Evolutionary conservation across 176 grass and related monocot genomes (phyloP), one percentile per base, ranked within the genome.

Genomic region (Oryza brachyantha): DNA sequence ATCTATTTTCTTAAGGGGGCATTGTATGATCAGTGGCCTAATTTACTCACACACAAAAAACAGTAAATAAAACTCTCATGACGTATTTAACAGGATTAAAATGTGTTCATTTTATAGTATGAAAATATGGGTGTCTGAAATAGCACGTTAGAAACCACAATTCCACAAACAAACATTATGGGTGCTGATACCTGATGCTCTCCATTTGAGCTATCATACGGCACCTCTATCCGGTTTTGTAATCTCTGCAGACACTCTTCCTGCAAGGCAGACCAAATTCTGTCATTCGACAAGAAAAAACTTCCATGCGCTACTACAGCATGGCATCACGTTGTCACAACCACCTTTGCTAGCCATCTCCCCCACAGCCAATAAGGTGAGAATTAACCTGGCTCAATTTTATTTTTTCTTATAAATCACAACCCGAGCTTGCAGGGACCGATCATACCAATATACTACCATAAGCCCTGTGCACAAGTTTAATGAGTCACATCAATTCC

Each of bases 241-340:
- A 94, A 86, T 81, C 88, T 86, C 39, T 86, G 88, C 68, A 84
- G 82, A 31, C 83, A 94, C 85, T 86, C 83, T 68, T 94, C 92
- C 92, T 94, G 62, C 90, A 71, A 60, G 29, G 61, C 10, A 39
- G 66, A 50, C 35, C 10, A 65, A 37, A 72, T 19, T 35, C 5
- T 36, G 26, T 81, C 37, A 81, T 70, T 22, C 5, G 0, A 70
- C 12, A 10, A 62, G 58, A 41, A 38, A 41, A 38, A 82, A 7
- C 26, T 41, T 29, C 3, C 31, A 21, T 65, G 37, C 32, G 29
- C 7, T 64, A 22, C 9, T 39, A 14, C 41, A 13, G 40, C n/a
- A 82, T 52, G 14, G 6, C 29, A 62, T 65, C 35, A 16, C 29
- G 24, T 57, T 57, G 10, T 57, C 46, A 52, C 1, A 52, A 24